Conservation (phyloP, 1,139 yeast species). For the Geotrichum citri-aurantii region DNA sequence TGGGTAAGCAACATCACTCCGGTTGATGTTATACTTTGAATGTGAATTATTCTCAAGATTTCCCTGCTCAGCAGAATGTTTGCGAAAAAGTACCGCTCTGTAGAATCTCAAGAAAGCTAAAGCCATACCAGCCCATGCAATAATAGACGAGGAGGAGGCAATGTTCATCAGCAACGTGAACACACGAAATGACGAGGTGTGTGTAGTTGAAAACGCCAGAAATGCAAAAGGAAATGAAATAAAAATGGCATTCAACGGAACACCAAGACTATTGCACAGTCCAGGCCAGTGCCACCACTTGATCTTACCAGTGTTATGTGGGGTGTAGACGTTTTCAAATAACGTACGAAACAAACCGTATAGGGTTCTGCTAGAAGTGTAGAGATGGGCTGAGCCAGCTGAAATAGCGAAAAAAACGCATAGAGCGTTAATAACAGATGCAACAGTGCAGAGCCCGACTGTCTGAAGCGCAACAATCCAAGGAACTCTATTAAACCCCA, state of each 20-base stretch:
- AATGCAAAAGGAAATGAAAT: slow-evolving; percentile 57
- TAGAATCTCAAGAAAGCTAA: slow-evolving; percentile 65
- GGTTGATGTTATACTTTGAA: slow-evolving; percentile 26
- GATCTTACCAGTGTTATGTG: slow-evolving; percentile 44
- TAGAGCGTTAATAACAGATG: slow-evolving; percentile 59
- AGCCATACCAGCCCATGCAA: slow-evolving; percentile 82
- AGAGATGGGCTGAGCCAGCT: slow-evolving; percentile 71
- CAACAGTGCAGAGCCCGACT: slow-evolving; percentile 57
- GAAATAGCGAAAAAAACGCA: slow-evolving; percentile 70
- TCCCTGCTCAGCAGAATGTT: slow-evolving; percentile 33
- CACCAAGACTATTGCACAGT: slow-evolving; percentile 57
- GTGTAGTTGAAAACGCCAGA: slow-evolving; percentile 55
- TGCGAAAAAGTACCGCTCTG: slow-evolving; percentile 55
- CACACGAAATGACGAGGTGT: slow-evolving; percentile 54
- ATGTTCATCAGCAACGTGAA: slow-evolving; percentile 60
- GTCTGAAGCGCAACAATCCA: slow-evolving; percentile 76
- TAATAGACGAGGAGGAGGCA: slow-evolving; percentile 63
- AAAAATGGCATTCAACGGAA: slow-evolving; percentile 66
- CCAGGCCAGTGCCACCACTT: slow-evolving; percentile 58
- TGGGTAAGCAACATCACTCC: slow-evolving; percentile 47
- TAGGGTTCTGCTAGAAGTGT: slow-evolving; percentile 72
- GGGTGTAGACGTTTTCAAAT: slow-evolving; percentile 11
- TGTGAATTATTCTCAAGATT: neutral
- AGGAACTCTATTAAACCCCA: slow-evolving; percentile 34
- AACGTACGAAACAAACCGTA: slow-evolving; percentile 56